These are phyloP conservation scores for Verticillium longisporum DNA, from an alignment of 2,329 filamentous ascomycete species.

Conservation along the genomic window DNA sequence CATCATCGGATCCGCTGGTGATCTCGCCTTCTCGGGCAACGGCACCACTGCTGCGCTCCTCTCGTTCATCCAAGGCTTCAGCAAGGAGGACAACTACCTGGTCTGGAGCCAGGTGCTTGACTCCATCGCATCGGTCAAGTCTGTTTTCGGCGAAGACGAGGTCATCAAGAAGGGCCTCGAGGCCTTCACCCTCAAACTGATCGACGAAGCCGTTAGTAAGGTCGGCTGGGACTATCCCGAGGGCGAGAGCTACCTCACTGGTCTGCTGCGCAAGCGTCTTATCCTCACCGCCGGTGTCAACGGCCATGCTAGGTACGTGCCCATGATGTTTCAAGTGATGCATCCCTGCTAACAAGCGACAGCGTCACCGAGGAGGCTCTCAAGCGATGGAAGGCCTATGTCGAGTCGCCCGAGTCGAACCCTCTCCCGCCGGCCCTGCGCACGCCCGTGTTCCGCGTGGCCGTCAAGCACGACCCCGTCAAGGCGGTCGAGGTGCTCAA, in stretches of 20 bases:
- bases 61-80: constrained; percentile 78
- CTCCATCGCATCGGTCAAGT: constrained; percentile 69
- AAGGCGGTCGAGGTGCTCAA: constrained; percentile 68
- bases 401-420: constrained; percentile 56
- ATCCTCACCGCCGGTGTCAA: constrained; percentile 68
- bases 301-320: constrained; percentile 61
- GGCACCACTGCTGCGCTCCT: constrained; percentile 76
- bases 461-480: constrained; percentile 62
- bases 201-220: constrained; percentile 66
- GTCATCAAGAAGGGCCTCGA: constrained; percentile 66
- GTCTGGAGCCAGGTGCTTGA: constrained; percentile 84
- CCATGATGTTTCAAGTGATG: background rate
- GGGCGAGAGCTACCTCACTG: constrained; percentile 73
- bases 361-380: constrained; percentile 68
- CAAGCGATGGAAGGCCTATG: constrained; percentile 75
- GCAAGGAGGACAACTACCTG: constrained; percentile 73
- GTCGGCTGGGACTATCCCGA: constrained; percentile 81
- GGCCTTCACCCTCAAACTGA: constrained; percentile 71
- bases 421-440: constrained; percentile 79
- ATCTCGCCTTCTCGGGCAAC: constrained; percentile 81
- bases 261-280: constrained; percentile 76
- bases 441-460: constrained; percentile 71
- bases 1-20: constrained; percentile 81
- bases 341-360: constrained; percentile 5
- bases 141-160: constrained; percentile 76